These are phyloP conservation scores for Blastobotrys mokoenaii DNA, from an alignment of 805 yeast species.

Conservation along the genomic window DNA sequence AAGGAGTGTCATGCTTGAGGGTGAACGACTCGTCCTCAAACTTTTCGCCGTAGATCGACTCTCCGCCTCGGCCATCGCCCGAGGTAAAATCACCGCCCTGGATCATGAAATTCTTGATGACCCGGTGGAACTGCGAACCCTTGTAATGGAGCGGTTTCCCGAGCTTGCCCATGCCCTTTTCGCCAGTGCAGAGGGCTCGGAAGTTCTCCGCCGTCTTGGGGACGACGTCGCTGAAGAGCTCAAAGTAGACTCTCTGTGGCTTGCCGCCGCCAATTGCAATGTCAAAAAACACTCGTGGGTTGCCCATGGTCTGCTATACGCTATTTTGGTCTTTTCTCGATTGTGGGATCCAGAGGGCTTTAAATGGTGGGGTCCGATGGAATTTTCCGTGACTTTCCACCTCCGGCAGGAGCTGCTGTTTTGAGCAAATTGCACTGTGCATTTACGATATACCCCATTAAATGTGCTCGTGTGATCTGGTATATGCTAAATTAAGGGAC, in stretches of 20 bases:
- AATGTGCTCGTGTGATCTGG: too few relatives aligned
- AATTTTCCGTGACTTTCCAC: background rate
- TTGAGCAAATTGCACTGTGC: too few relatives aligned
- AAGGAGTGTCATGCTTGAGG: constrained; percentile 72
- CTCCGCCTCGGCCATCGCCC: constrained; percentile 71
- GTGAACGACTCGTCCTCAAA: constrained; percentile 87
- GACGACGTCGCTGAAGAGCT: constrained; percentile 50
- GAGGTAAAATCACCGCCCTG: constrained; percentile 92
- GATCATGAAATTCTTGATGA: constrained; percentile 81
- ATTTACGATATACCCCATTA: too few relatives aligned
- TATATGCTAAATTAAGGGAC: too few relatives aligned
- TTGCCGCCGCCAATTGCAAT: constrained; percentile 61
- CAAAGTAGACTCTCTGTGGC: constrained; percentile 72
- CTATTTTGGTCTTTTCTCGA: background rate
- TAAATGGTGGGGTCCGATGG: background rate
- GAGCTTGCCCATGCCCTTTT: constrained; percentile 52
- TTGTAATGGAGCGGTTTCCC: constrained; percentile 70
- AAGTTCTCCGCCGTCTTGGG: constrained; percentile 90
- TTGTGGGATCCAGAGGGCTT: background rate
- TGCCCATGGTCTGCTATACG: background rate
- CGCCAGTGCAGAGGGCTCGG: constrained; percentile 83
- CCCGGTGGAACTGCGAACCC: constrained; percentile 83
- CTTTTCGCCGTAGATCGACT: constrained; percentile 74
- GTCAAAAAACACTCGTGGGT: constrained; percentile 67
- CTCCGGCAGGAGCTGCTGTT: too few relatives aligned